phyloP scores from a whole-genome alignment of 148 eudicot genomes.

The Pharnaceum exiguum region DNA sequence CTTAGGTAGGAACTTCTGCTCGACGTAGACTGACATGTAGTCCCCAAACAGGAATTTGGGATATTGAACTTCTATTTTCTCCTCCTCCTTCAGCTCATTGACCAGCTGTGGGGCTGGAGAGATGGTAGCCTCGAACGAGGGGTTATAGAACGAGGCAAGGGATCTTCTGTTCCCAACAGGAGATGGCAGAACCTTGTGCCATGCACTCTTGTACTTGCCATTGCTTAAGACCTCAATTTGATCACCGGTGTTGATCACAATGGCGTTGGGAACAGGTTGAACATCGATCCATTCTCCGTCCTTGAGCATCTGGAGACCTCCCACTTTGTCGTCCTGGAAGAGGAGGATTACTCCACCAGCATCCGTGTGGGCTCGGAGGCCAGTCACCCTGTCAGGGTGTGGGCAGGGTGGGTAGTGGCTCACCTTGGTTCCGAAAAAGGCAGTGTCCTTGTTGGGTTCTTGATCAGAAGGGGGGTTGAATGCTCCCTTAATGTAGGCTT shows the following conservation, averaged over 20 bases:
- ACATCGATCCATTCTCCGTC: conserved; percentile 76
- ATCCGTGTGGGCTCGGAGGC: conserved; percentile 87
- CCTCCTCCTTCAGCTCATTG: conserved; percentile 10
- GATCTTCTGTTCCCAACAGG: conserved; percentile 62
- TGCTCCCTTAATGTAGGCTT: conserved; percentile 68
- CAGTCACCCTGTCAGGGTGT: conserved; percentile 56
- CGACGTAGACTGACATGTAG: conserved; percentile 75
- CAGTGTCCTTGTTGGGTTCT: conserved; percentile 9
- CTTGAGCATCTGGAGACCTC: conserved; percentile 73
- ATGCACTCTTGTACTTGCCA: conserved; percentile 83
- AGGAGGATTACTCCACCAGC: conserved; percentile 93
- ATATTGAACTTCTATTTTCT: conserved; percentile 24
- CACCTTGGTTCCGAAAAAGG: conserved; percentile 95
- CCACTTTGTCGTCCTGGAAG: conserved; percentile 69
- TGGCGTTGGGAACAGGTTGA: conserved; percentile 65
- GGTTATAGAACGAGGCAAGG: conserved; percentile 81
- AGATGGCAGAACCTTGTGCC: conserved; percentile 67
- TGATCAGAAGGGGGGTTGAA: conserved; percentile 41
- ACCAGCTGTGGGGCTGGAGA: conserved; percentile 57
- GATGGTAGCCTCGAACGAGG: conserved; percentile 57
- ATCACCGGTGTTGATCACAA: conserved; percentile 88
- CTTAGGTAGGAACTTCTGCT: conserved; percentile 80
- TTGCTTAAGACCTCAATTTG: conserved; percentile 89
- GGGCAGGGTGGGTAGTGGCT: conserved; percentile 96
- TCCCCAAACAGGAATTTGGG: conserved; percentile 82